Base-by-base conservation (phyloP, 169 alveolate species). In the Plasmodium relictum region DNA sequence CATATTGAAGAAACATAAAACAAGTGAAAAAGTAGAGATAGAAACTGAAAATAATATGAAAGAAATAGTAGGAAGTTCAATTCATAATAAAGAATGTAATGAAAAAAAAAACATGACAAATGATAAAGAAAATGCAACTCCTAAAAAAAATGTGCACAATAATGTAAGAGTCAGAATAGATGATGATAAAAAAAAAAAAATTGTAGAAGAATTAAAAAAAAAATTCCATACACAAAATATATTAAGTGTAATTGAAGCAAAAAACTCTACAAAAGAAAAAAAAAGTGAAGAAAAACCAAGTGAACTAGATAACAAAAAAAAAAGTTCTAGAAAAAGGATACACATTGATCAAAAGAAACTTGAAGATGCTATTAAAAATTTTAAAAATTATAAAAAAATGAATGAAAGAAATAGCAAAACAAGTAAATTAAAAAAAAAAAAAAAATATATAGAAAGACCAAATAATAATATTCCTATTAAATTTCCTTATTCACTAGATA, bases 301-400 rank as follows among this genome's bases (percentile, higher is more conserved):
- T 12, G 26, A 71, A 18, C n/a, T 31, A 31, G 39, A 31, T 31
- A 31, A 3, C 1, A 31, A 31, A 31, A 31, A 63, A 31, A 31
- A 76, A 39, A 54, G 3, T 22, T 4, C 16, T 20, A 56, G 41
- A 59, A 74, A 59, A 50, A 74, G 58, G 41, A n/a, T 18, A n/a
- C 48, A 58, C n/a, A 74, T 74, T 44, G 88, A 74, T 10, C 88
- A 72, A n/a, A 18, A 74, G 41, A 74, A 74, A 16, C 72, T 74
- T 58, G 18, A 59, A 48, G 58, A 37, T 22, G 88, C 54, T 18
- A 48, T 63, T 63, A 41, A 44, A 54, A 73, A 73, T 54, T 73
- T 73, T 54, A 63, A 65, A 78, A 65, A 78, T 78, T 31, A 31
- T 69, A 78, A 78, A 76, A 76, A 52, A 62, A 76, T 22, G 24